Base-by-base conservation (phyloP, 495 filamentous ascomycete genomes). In the Penicillium canariense region DNA sequence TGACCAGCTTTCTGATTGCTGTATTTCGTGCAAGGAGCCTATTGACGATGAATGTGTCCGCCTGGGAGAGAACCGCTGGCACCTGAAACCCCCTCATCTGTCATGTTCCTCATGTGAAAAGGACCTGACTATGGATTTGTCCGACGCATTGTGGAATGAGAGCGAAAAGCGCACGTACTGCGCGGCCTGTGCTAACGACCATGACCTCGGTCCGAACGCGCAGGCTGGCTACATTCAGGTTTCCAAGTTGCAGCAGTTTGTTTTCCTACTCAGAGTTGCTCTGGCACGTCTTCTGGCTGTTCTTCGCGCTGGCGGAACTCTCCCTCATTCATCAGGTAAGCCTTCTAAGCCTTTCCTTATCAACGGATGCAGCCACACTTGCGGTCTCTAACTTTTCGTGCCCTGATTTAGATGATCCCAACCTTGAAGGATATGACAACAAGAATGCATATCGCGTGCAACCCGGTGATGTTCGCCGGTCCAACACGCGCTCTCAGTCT, bases 1-100 rank as follows among this genome's bases (percentile, higher is more conserved):
- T n/a, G 84, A 90, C 45, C 80, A 86, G 50, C 80, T 86, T 50
- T 93, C 90, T 4, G 90, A 96, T 69, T 82, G 90, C 48, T 99
- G 94, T 64, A 74, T 78, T 15, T 65, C 80, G 9, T 99, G 94
- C 71, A 84, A 86, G 57, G 86, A 87, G 54, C 88, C 93, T 5
- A 90, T 99, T 50, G 95, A 99, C 56, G 94, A 99, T 60, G 91
- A 93, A 63, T 97, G 95, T 68, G 77, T 87, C 50, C 80, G 82
- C 49, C 76, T 76, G 49, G 84, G 81, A 30, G 83, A 94, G 36
- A 83, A 79, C 65, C 81, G 91, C 59, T 96, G 93, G 87, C 93
- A 97, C 66, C 67, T 87, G 17, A 79, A 80, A 18, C 76, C 73
- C 5, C 66, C 74, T 43, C 96, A 96, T 71, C 77, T 95, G 54